Evolutionary conservation across 495 filamentous ascomycete species (phyloP), one percentile per base, ranked within the genome.

Genomic region (Trichodelitschia bisporula): DNA sequence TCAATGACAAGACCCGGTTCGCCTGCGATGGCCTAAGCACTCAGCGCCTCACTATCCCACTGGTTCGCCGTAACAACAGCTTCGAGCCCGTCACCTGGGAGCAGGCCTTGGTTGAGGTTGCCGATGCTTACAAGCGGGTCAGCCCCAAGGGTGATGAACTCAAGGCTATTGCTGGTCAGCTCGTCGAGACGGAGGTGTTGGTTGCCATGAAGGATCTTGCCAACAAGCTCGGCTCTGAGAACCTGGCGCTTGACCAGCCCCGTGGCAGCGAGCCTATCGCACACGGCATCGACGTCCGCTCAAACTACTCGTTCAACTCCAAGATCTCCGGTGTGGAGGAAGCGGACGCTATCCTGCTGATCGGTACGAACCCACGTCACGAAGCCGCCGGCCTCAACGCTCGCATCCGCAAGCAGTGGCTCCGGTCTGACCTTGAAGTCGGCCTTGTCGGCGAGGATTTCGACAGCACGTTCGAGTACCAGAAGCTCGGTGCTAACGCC

Each of bases 21-120:
- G 84, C 86, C 4, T 92, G 82, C 50, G 86, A 97, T 54, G 86
- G 84, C n/a, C 56, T 97, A 36, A 83, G 73, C 62, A 92, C 82
- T 19, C 86, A 97, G 50, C 62, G 86, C 34, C 59, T 97, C 15
- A 93, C 86, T 19, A 86, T 78, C 26, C 86, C 86, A 3, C 55
- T 97, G 24, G 75, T 92, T 38, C 76, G 89, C 44, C 66, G 70
- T 30, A 75, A 83, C 26, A 71, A 77, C 39, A 76, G 79, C 43
- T 95, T 95, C 51, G 60, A 77, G 40, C 80, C 86, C 12, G 77
- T 71, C 4, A 72, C 77, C 2, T 97, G 86, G 86, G 83, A 92
- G 49, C 78, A 93, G 45, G 86, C 77, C 9, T 59, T 97, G 31
- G 67, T 68, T 15, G 82, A 91, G 46, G 77, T 97, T 38, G 62